A percentile compares a stretch with the other conserved stretches of the same genome.
These are phyloP conservation scores for Neurospora tetraspora DNA, from an alignment of 495 filamentous ascomycete species.

Conservation along the genomic window DNA sequence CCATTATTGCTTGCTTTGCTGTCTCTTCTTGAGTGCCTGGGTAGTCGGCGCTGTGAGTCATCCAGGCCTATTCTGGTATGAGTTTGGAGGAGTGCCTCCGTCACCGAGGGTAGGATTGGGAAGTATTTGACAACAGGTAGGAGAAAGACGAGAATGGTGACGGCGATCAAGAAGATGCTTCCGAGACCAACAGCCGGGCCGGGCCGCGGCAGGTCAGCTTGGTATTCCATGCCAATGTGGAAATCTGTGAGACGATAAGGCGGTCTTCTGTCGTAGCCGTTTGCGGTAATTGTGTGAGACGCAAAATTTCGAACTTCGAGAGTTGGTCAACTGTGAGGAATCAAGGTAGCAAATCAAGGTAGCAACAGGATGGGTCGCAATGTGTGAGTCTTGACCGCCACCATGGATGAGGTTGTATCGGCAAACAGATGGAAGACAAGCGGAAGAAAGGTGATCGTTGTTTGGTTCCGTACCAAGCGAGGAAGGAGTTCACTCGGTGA, in stretches of 20 bases:
- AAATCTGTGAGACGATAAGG: background rate
- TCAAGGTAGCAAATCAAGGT: background rate
- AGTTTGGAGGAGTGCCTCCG: constrained; percentile 38
- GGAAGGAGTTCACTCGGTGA: background rate
- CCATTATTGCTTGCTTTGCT: constrained; percentile 18
- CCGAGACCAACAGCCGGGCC: constrained; percentile 14
- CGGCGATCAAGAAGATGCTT: constrained; percentile 30
- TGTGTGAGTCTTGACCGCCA: background rate
- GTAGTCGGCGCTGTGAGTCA: constrained; percentile 29
- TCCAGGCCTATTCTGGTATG: constrained; percentile 30
- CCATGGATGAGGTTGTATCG: background rate
- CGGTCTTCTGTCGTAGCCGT: background rate
- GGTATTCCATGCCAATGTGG: background rate
- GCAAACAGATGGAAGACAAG: background rate
- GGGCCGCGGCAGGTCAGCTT: constrained; percentile 3
- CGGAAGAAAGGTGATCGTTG: background rate
- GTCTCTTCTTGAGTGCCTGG: constrained; percentile 12
- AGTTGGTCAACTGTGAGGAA: background rate
- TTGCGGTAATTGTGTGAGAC: background rate
- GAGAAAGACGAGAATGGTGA: constrained; percentile 38
- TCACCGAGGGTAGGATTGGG: constrained; percentile 31
- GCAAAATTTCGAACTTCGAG: background rate
- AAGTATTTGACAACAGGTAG: constrained; percentile 37
- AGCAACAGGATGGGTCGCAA: background rate
- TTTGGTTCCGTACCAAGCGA: background rate